Evolutionary conservation across 768 basidiomycete genomes (phyloP), one percentile per base, ranked within the genome.

Genomic region (Tulasnella sp.): DNA sequence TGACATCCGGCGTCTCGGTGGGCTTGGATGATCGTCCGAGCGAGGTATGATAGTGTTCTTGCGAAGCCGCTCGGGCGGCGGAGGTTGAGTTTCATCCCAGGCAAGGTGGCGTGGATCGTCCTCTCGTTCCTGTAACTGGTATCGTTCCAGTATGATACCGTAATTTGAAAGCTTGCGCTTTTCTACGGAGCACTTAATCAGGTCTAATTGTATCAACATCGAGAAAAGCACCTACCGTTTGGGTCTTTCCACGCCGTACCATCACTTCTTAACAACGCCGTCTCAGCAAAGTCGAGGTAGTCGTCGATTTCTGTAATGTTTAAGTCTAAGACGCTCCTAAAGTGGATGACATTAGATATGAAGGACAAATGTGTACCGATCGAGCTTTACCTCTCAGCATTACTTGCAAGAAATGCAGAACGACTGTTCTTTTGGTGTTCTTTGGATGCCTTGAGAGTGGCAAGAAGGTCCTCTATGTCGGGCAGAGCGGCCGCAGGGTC

Each of bases 401-500:
- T 79, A 8, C 84, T 80, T 75, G 84, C 81, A 79, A 86, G 86
- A 74, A 81, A 78, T 37, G 77, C 77, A 73, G 29, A 75, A 72
- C 74, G 82, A 79, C 41, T 77, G 76, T 62, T 81, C 78, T 75
- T 81, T 81, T 69, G n/a, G n/a, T 9, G 11, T 12, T 74, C 71
- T 11, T 35, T 40, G 52, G 84, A 76, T 64, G 77, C 76, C 75
- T 79, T 79, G 66, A 90, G 75, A 41, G 77, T 75, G 14, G 76
- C 76, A 72, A 91, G 68, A 77, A 86, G 88, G 52, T 85, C 86
- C 35, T 81, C 77, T 3, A 82, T 76, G 36, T 79, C 78, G 35
- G 89, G 88, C 74, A 94, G 78, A 11, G 84, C 85, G 73, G 85
- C 85, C 19, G 85, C 87, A 63, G 87, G 86, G 77, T 94, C 91